phyloP scores from a whole-genome alignment of 176 grass and related monocot species.

The Triticum turgidum region DNA sequence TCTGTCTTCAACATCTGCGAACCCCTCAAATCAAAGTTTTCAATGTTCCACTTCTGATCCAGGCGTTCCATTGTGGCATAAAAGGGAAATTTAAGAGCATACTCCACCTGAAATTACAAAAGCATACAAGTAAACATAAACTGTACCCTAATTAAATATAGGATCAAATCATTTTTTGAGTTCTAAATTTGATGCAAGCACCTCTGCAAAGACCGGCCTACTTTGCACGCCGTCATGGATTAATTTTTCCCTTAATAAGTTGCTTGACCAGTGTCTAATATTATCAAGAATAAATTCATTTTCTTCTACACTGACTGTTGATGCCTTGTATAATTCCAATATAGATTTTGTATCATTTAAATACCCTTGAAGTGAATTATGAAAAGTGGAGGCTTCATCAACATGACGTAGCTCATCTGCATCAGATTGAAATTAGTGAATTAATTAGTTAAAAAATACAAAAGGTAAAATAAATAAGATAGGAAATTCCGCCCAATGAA shows the following conservation, averaged over 20 bases:
- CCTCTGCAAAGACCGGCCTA: not conserved
- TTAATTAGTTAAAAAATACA: too few relatives aligned
- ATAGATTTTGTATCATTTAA: not conserved
- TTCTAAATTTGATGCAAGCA: not conserved
- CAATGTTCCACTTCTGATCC: slow-evolving; percentile 63
- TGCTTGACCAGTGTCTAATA: not conserved
- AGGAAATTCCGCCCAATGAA: too few relatives aligned
- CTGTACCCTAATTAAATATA: not conserved
- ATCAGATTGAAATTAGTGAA: too few relatives aligned
- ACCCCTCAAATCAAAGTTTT: slow-evolving; percentile 32
- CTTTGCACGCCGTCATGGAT: not conserved
- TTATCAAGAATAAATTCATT: not conserved
- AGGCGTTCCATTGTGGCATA: slow-evolving; percentile 60
- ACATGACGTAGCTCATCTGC: not conserved
- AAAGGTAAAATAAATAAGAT: too few relatives aligned
- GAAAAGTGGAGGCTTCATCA: not conserved
- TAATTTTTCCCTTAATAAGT: not conserved
- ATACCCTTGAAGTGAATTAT: not conserved
- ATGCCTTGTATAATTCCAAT: not conserved
- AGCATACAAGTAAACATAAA: not conserved
- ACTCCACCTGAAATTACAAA: slow-evolving; percentile 35
- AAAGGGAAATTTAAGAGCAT: slow-evolving; percentile 55
- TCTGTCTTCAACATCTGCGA: slow-evolving; percentile 38
- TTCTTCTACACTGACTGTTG: not conserved
- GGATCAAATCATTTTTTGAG: not conserved